Conservation (phyloP, 257 asterid genomes). For the Leptodermis oblonga region DNA sequence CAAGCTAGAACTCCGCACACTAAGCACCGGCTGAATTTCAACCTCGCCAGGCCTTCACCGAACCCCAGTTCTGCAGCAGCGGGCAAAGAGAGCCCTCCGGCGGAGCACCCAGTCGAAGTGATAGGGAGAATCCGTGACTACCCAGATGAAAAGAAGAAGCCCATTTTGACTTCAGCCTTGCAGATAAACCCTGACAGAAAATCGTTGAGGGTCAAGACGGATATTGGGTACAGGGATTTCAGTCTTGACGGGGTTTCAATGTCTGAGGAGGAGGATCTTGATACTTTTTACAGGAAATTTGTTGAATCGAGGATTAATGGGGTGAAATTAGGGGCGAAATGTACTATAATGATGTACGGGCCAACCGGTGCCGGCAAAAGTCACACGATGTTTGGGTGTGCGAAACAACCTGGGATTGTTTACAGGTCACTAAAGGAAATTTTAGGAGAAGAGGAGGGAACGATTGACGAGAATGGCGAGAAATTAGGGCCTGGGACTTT, state of each 20-base stretch:
- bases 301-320: slow-evolving; percentile 74
- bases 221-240: slow-evolving; percentile 77
- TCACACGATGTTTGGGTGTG: slow-evolving; percentile 88
- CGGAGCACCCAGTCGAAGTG: slow-evolving; percentile 94
- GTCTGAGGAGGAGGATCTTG: slow-evolving; percentile 77
- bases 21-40: slow-evolving; percentile 52
- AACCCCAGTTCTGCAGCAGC: slow-evolving; percentile 22
- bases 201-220: slow-evolving; percentile 65
- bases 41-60: slow-evolving; percentile 29
- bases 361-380: slow-evolving; percentile 97
- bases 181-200: slow-evolving; percentile 49
- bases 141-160: slow-evolving; percentile 53
- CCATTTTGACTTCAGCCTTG: slow-evolving; percentile 31
- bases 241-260: slow-evolving; percentile 74
- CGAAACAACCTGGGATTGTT: slow-evolving; percentile 76
- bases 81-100: slow-evolving; percentile 18
- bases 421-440: slow-evolving; percentile 73
- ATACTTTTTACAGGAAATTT: slow-evolving; percentile 62
- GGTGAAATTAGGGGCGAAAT: slow-evolving; percentile 73
- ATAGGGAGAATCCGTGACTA: slow-evolving; percentile 73
- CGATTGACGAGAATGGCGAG: slow-evolving; percentile 36
- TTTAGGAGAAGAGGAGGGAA: slow-evolving; percentile 49
- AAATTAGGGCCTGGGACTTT: slow-evolving; percentile 52
- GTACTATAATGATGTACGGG: slow-evolving; percentile 97
- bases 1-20: slow-evolving; percentile 62